These are phyloP conservation scores for Vitis hybrid DNA, from an alignment of 177 flowering plant species.

Conservation along the genomic window DNA sequence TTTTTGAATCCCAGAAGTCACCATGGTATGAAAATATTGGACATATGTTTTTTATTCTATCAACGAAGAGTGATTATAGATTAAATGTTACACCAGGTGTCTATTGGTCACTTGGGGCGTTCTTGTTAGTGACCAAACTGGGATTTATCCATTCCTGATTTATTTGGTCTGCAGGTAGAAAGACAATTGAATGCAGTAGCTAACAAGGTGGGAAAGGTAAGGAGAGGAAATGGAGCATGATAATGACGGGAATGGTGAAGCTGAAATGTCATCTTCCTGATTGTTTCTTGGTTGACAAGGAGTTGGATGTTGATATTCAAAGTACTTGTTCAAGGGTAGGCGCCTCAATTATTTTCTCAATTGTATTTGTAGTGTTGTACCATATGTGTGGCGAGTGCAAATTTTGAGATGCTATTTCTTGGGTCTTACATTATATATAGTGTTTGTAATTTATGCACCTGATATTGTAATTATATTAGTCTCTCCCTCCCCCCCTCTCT, in stretches of 20 bases:
- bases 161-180: conserved; percentile 45
- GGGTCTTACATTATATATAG: conserved; percentile 9
- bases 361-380: conserved; percentile 28
- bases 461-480: conserved; percentile 15
- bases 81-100: no score
- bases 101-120: no score
- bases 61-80: background rate
- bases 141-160: background rate
- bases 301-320: background rate
- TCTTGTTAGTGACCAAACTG: no score
- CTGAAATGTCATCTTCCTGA: background rate
- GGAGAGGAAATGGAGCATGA: conserved; percentile 1
- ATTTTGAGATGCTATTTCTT: conserved; percentile 31
- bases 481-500: background rate
- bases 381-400: conserved; percentile 22
- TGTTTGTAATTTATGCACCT: conserved; percentile 23
- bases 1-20: no score
- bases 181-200: conserved; percentile 33
- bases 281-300: background rate
- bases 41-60: background rate
- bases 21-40: no score
- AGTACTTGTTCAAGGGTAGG: conserved; percentile 1
- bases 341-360: background rate
- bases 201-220: conserved; percentile 21
- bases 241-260: background rate